phyloP scores from a whole-genome alignment of 495 filamentous ascomycete genomes.

The Daldinia vernicosa region DNA sequence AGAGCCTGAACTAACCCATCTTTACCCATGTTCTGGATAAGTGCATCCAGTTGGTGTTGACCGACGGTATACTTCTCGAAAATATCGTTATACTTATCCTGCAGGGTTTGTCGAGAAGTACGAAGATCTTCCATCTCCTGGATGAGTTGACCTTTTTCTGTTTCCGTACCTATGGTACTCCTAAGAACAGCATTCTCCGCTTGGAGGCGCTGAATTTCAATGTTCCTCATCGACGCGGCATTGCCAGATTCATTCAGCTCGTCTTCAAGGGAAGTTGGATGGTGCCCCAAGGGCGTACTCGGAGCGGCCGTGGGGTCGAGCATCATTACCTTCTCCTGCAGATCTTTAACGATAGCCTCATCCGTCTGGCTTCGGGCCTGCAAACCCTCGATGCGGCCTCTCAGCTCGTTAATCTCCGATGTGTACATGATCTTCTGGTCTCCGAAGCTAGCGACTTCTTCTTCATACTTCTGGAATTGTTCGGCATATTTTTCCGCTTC shows the following conservation, averaged over 20 bases:
- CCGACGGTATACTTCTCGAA: constrained; percentile 60
- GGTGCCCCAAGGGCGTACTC: constrained; percentile 31
- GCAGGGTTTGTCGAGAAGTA: constrained; percentile 47
- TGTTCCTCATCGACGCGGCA: constrained; percentile 43
- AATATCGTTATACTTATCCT: constrained; percentile 56
- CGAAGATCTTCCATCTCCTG: constrained; percentile 56
- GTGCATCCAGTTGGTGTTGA: constrained; percentile 60
- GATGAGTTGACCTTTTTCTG: constrained; percentile 59
- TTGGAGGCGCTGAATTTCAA: constrained; percentile 60
- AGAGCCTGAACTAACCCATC: constrained; percentile 59
- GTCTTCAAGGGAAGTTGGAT: constrained; percentile 41
- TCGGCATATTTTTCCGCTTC: constrained; percentile 45
- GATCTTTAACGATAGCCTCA: constrained; percentile 43
- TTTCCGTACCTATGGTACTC: constrained; percentile 57
- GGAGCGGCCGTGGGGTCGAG: constrained; percentile 41
- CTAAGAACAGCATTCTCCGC: constrained; percentile 63
- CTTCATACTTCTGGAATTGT: constrained; percentile 48
- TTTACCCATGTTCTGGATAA: constrained; percentile 54
- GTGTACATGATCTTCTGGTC: constrained; percentile 43
- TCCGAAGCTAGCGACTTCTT: constrained; percentile 44
- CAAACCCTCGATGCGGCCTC: constrained; percentile 37
- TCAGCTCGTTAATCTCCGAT: constrained; percentile 41
- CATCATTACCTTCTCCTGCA: constrained; percentile 49
- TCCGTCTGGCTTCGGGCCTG: constrained; percentile 44
- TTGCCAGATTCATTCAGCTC: constrained; percentile 48